Base-by-base conservation (phyloP, 2,329 filamentous ascomycete species). In the Volutella citrinella region DNA sequence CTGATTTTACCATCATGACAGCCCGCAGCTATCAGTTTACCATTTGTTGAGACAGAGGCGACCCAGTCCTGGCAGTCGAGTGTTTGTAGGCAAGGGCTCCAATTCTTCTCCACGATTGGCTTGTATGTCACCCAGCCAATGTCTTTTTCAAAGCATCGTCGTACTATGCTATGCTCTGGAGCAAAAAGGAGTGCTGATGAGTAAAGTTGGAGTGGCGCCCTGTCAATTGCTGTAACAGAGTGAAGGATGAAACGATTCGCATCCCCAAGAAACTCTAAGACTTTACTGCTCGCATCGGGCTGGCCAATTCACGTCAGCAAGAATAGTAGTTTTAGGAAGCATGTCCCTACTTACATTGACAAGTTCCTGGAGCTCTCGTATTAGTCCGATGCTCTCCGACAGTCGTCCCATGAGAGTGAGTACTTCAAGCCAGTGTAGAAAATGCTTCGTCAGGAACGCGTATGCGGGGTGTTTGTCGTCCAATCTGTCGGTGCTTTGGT, bases 141-240 rank as follows among this genome's bases (percentile, higher is more conserved):
- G 13, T 37, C n/a, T 1, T 29, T 17, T 14, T 23, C 11, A 19
- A 52, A 53, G 13, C 18, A 23, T 4, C 15, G 13, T 18, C 44
- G 27, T 2, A 49, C 18, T 4, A 42, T n/a, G 13, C 55, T 56
- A 1, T 26, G 37, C 11, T 30, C 16, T 4, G 54, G 55, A 3
- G 42, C 16, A 21, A 60, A 57, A 1, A 51, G 18, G 3, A 60
- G 25, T 0, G 44, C 45, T 1, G 55, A 55, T 1, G 26, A 33
- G 17, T 60, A 57, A 2, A 55, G 22, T 20, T 59, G 55, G 5
- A 58, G 46, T 5, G 56, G 55, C 3, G 34, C 12, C 7, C 12
- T 10, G 9, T 47, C 26, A n/a, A 51, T 42, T 14, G 33, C 36
- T 6, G 13, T 4, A 3, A 14, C 4, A 16, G 30, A 47, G 5